A percentile compares a stretch with the other conserved stretches of the same genome.
phyloP scores from a whole-genome alignment of 1,139 yeast genomes.

The Pichia sp. region DNA sequence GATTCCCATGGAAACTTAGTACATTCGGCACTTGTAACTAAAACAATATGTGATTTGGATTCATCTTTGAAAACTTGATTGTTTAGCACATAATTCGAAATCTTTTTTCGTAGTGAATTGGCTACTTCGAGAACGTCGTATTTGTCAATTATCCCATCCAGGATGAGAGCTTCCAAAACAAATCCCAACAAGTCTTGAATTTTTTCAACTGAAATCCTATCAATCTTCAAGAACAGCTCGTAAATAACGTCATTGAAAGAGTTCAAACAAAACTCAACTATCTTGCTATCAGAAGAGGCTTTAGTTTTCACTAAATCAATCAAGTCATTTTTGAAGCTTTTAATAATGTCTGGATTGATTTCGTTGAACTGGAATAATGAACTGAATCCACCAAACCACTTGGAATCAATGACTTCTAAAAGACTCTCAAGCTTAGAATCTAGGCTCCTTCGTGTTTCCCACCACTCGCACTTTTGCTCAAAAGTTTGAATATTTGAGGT shows the following conservation, averaged over 20 bases:
- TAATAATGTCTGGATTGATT: not conserved
- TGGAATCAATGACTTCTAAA: constrained; percentile 49
- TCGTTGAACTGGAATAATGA: constrained; percentile 39
- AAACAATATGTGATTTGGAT: constrained; percentile 46
- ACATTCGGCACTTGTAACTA: constrained; percentile 60
- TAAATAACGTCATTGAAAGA: constrained; percentile 22
- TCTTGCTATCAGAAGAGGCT: no score
- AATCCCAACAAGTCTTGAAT: constrained; percentile 61
- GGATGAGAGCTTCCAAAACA: constrained; percentile 43
- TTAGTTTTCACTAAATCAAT: no score
- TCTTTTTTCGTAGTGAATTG: not conserved
- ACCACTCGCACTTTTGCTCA: constrained; percentile 68
- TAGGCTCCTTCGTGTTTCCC: constrained; percentile 58
- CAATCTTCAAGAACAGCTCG: constrained; percentile 44
- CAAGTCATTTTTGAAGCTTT: not conserved
- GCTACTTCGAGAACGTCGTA: not conserved
- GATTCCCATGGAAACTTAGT: constrained; percentile 86
- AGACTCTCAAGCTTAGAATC: constrained; percentile 49
- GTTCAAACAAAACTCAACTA: constrained; percentile 11
- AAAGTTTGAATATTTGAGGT: constrained; percentile 46
- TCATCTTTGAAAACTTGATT: not conserved
- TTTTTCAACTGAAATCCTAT: constrained; percentile 29
- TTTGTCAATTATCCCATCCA: not conserved
- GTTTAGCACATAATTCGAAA: not conserved
- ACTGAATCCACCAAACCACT: constrained; percentile 78